These are phyloP conservation scores for Claviceps purpurea DNA, from an alignment of 2,329 filamentous ascomycete species.

Conservation along the genomic window DNA sequence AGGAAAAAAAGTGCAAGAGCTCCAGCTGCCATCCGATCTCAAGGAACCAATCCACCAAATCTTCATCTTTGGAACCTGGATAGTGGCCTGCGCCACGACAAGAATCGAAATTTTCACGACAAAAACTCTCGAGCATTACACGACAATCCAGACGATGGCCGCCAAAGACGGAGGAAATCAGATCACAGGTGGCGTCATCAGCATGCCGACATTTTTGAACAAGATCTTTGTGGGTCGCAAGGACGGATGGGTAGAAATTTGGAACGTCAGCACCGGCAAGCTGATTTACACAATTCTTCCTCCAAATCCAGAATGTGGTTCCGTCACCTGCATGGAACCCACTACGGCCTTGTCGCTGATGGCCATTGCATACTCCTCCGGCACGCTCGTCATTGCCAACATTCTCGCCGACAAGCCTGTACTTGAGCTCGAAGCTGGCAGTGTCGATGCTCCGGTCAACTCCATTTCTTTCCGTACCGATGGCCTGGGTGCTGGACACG, in stretches of 20 bases:
- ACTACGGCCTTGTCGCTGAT: slow-evolving; percentile 74
- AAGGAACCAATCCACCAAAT: slow-evolving; percentile 64
- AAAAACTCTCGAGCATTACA: slow-evolving; percentile 74
- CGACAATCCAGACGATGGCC: slow-evolving; percentile 54
- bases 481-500: slow-evolving; percentile 72
- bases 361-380: slow-evolving; percentile 75
- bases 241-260: slow-evolving; percentile 89
- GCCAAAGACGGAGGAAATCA: slow-evolving; percentile 45
- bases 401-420: slow-evolving; percentile 63
- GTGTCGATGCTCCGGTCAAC: slow-evolving; percentile 53
- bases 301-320: slow-evolving; percentile 55
- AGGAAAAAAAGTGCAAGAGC: slow-evolving; percentile 68
- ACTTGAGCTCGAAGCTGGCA: slow-evolving; percentile 54
- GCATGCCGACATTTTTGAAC: slow-evolving; percentile 90
- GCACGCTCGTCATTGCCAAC: slow-evolving; percentile 68
- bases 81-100: slow-evolving; percentile 64
- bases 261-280: slow-evolving; percentile 89
- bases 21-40: slow-evolving; percentile 53
- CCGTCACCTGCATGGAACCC: slow-evolving; percentile 77
- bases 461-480: slow-evolving; percentile 87
- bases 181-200: slow-evolving; percentile 68
- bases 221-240: slow-evolving; percentile 82
- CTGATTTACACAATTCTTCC: slow-evolving; percentile 83
- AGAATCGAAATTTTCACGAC: slow-evolving; percentile 85
- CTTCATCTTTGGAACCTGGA: slow-evolving; percentile 79